Conservation (phyloP, 106 monocot genomes). For the Dendrobium officinale region DNA sequence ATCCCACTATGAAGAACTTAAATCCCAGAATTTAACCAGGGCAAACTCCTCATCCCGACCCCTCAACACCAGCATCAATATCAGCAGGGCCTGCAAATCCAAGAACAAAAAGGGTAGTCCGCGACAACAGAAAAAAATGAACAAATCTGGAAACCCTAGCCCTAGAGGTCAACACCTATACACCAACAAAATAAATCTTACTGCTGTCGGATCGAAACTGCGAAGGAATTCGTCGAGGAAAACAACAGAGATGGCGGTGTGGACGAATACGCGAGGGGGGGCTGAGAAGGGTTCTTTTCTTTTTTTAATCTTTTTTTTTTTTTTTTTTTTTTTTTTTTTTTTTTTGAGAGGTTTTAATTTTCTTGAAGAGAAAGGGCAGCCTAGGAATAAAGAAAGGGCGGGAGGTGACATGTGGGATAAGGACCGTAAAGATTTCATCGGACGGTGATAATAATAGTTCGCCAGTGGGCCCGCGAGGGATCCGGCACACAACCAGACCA, state of each 20-base stretch:
- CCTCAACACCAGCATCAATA: background rate
- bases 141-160: slow-evolving; percentile 4
- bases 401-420: background rate
- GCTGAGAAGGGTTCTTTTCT: background rate
- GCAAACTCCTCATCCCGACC: background rate
- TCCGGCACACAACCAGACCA: background rate
- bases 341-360: background rate
- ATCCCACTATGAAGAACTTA: background rate
- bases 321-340: background rate
- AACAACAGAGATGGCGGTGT: background rate
- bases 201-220: background rate
- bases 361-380: background rate
- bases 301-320: background rate
- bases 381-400: background rate
- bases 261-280: background rate
- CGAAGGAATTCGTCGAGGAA: background rate
- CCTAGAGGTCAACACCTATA: background rate
- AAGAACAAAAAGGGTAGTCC: background rate
- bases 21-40: background rate
- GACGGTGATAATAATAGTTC: background rate
- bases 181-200: slow-evolving; percentile 1
- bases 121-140: background rate
- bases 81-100: background rate
- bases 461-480: background rate
- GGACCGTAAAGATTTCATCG: background rate